Percentiles rank a stretch among this genome's conserved stretches.
phyloP scores from a whole-genome alignment of 2,329 filamentous ascomycete genomes.

The Chaetomium strumarium region DNA sequence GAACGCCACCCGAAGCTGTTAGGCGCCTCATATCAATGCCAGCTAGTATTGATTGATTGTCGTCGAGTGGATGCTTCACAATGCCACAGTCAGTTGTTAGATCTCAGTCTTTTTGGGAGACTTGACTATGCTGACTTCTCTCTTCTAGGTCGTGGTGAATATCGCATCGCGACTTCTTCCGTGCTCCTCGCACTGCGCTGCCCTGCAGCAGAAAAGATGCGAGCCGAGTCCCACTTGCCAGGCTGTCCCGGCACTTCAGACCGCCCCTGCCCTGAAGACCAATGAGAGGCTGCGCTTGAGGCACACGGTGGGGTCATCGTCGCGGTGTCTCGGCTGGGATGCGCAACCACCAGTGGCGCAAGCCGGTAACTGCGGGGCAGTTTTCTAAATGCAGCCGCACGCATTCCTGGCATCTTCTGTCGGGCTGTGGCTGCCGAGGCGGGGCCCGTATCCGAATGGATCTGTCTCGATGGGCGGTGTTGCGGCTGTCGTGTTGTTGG shows the following conservation, averaged over 20 bases:
- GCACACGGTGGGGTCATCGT: slow-evolving; percentile 8
- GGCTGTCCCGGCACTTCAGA: slow-evolving; percentile 5
- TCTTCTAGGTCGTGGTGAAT: neutral
- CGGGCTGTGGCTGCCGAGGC: neutral
- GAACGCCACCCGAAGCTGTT: slow-evolving; percentile 12
- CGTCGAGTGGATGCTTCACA: too few relatives aligned
- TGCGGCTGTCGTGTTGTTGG: too few relatives aligned
- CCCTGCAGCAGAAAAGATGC: neutral
- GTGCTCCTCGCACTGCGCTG: too few relatives aligned
- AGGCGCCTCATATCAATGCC: neutral
- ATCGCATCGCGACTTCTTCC: too few relatives aligned
- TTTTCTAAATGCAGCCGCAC: neutral
- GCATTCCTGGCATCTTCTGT: slow-evolving; percentile 6
- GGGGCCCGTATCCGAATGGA: neutral
- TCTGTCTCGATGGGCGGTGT: too few relatives aligned
- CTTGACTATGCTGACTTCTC: too few relatives aligned
- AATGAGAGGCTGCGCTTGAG: neutral
- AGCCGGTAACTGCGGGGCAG: slow-evolving; percentile 3
- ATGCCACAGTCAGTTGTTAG: too few relatives aligned
- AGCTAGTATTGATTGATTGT: too few relatives aligned
- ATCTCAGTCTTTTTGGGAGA: too few relatives aligned
- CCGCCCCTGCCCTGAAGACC: neutral
- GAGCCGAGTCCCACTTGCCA: neutral
- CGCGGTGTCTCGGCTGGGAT: neutral
- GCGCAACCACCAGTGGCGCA: neutral